A percentile compares a stretch with the other conserved stretches of the same genome.
These are phyloP conservation scores for Xylaria venustula DNA, from an alignment of 495 filamentous ascomycete species.

Conservation along the genomic window DNA sequence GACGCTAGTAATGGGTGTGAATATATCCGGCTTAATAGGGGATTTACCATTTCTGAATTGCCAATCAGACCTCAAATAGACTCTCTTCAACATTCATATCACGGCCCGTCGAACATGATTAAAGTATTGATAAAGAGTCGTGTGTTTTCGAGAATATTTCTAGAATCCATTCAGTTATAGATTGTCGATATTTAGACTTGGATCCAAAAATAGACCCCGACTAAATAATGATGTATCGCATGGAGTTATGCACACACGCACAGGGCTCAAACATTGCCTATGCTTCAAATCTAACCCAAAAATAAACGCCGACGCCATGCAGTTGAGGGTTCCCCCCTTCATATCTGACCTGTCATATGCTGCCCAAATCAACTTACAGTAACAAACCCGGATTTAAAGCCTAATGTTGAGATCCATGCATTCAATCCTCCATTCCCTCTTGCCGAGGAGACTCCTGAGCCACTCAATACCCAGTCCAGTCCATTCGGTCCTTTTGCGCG, in stretches of 20 bases:
- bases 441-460: conserved; percentile 71
- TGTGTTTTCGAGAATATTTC: too few species aligned
- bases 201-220: too few species aligned
- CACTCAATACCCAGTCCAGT: conserved; percentile 81
- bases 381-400: conserved; percentile 39
- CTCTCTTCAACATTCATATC: too few species aligned
- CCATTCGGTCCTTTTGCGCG: conserved; percentile 61
- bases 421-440: conserved; percentile 77
- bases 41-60: too few species aligned
- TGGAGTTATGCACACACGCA: neutral
- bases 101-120: too few species aligned
- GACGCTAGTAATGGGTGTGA: too few species aligned
- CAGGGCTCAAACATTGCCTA: neutral
- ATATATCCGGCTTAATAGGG: too few species aligned
- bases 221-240: too few species aligned
- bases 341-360: conserved; percentile 4
- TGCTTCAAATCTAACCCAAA: conserved; percentile 7
- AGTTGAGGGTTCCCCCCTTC: conserved; percentile 8
- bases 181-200: too few species aligned
- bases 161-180: too few species aligned
- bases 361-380: neutral
- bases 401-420: conserved; percentile 81
- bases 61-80: too few species aligned
- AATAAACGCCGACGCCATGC: conserved; percentile 30
- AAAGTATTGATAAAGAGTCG: too few species aligned